Conservation (phyloP, 192 early-diverging fungal genomes). For the Radiomyces spectabilis region DNA sequence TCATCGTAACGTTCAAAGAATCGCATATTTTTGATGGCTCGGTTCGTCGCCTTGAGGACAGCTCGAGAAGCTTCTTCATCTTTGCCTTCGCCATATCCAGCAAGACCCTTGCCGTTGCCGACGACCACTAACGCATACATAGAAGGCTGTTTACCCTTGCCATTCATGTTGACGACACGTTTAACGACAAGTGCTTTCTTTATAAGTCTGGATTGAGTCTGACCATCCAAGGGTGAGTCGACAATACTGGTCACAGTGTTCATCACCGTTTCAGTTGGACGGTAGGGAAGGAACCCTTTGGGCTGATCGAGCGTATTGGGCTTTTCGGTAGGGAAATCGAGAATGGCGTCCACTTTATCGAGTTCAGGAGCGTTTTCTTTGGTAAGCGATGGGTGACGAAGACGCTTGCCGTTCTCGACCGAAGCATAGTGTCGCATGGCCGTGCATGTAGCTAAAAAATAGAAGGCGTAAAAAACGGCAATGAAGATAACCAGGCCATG, state of each 20-base stretch:
- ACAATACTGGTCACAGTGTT: slow-evolving; percentile 23
- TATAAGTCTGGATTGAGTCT: slow-evolving; percentile 48
- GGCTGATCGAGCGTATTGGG: slow-evolving; percentile 15
- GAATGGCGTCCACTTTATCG: slow-evolving; percentile 19
- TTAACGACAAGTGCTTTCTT: slow-evolving; percentile 70
- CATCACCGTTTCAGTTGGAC: slow-evolving; percentile 20
- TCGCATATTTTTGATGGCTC: slow-evolving; percentile 84
- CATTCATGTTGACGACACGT: slow-evolving; percentile 72
- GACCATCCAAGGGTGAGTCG: slow-evolving; percentile 35
- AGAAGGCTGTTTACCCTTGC: slow-evolving; percentile 70
- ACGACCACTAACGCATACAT: slow-evolving; percentile 93
- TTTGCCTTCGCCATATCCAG: slow-evolving; percentile 91
- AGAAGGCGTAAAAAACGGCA: slow-evolving; percentile 35
- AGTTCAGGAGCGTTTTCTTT: slow-evolving; percentile 12
- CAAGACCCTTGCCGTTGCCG: slow-evolving; percentile 85
- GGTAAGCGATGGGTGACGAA: slow-evolving; percentile 4
- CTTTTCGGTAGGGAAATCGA: slow-evolving; percentile 20
- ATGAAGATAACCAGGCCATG: no score
- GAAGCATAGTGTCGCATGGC: slow-evolving; percentile 16
- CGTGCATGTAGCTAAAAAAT: slow-evolving; percentile 6
- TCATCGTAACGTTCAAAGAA: slow-evolving; percentile 85
- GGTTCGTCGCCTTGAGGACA: slow-evolving; percentile 78
- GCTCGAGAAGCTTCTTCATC: slow-evolving; percentile 71
- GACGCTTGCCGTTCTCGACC: not conserved
- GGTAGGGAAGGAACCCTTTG: slow-evolving; percentile 16